Evolutionary conservation across 495 filamentous ascomycete species (phyloP).

Genomic region (Penicillium goetzii): DNA sequence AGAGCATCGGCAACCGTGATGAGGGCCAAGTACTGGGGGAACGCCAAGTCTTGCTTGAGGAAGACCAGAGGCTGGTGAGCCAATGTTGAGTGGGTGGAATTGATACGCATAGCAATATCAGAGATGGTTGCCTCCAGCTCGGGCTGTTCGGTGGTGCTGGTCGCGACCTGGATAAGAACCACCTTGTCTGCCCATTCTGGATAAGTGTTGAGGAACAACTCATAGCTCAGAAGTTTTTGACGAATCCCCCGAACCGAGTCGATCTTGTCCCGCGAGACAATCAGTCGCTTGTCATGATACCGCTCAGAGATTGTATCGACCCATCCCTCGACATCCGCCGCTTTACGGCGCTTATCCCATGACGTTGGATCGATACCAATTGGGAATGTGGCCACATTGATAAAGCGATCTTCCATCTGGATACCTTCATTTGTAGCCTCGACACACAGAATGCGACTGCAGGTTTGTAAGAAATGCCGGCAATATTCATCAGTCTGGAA

Average conservation of each 20-base stretch:
- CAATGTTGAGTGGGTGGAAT: constrained; percentile 83
- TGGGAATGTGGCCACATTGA: constrained; percentile 72
- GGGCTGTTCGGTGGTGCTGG: constrained; percentile 81
- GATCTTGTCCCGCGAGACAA: constrained; percentile 91
- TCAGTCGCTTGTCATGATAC: constrained; percentile 83
- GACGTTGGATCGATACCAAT: constrained; percentile 81
- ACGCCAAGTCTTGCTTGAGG: constrained; percentile 89
- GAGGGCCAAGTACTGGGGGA: constrained; percentile 85
- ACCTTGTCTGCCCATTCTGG: constrained; percentile 86
- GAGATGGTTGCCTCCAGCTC: constrained; percentile 85
- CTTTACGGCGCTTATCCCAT: constrained; percentile 70
- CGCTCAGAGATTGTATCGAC: constrained; percentile 74
- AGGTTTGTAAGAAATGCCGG: constrained; percentile 90
- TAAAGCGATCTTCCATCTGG: constrained; percentile 89
- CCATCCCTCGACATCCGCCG: constrained; percentile 74
- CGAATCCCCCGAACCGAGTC: constrained; percentile 87
- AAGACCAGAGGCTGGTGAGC: constrained; percentile 92
- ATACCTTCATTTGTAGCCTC: constrained; percentile 87
- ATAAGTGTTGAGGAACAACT: constrained; percentile 90
- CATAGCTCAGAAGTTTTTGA: constrained; percentile 89
- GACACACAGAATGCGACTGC: constrained; percentile 81
- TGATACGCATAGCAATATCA: constrained; percentile 91
- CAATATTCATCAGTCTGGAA: constrained; percentile 94
- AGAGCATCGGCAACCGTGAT: constrained; percentile 85
- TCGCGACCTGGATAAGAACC: constrained; percentile 89